Evolutionary conservation across 768 basidiomycete species (phyloP), one percentile per base, ranked within the genome.

Genomic region (Mycena chlorophos): DNA sequence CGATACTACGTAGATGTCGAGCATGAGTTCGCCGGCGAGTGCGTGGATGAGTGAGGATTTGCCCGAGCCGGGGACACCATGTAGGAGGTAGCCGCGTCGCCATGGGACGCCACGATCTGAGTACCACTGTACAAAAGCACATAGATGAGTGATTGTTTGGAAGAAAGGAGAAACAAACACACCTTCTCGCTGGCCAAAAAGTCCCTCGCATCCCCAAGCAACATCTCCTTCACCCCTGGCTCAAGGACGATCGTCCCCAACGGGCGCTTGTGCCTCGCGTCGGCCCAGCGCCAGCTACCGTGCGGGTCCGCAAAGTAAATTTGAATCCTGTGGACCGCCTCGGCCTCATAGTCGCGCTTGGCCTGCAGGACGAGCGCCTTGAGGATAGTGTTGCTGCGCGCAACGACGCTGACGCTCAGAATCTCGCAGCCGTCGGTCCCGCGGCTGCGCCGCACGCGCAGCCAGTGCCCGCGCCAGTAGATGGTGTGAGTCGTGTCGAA

Each of bases 71-170:
- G 91, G 87, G 25, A 91, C 87, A 60, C 90, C 89, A 63, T 92
- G 85, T 22, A 93, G 78, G 49, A 93, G 81, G 69, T 91, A 92
- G 4, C 92, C 92, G 53, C 92, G 83, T 52, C 92, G 88, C 82
- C 91, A 94, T 27, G 92, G 92, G 61, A 94, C 93, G 49, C 92
- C 92, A 64, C 92, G 86, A 70, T 92, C 89, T n/a, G 89, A 89
- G 63, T 94, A 94, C 92, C 92, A 94, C 84, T 90, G n/a, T n/a
- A n/a, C n/a, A n/a, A 58, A 34, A 23, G 47, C 47, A 31, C 29
- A 27, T 22, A 58, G 30, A 38, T 57, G 4, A 54, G 50, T 5
- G 14, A 58, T 16, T 28, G 8, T 1, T 34, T 3, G 31, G 23
- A 28, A 52, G 34, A 49, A 45, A 58, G 51, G 23, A 42, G 28